Base-by-base conservation (phyloP, 352 stramenopile species). In the Globisporangium lucens region DNA sequence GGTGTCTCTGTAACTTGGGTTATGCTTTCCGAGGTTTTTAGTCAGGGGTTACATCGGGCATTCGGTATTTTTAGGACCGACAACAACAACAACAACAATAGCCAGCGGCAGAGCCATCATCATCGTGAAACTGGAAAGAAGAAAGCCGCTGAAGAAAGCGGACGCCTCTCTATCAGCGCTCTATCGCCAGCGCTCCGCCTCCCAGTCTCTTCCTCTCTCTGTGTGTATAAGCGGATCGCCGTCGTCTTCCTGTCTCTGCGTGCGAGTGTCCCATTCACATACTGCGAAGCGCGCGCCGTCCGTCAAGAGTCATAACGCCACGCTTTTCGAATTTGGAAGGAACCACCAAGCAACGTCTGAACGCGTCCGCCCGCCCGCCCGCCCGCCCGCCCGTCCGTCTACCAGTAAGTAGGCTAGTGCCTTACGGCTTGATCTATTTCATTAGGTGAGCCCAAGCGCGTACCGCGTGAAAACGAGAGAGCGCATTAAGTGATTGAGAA, bases 301-400 rank as follows among this genome's bases (percentile, higher is more conserved):
- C 2, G 30, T 6, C 30, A 6, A 33, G 3, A 33, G 24, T 33
- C 56, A 61, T 15, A 46, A 60, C 30, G 56, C n/a, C 56, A 61
- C 33, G 20, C 36, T 49, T 61, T 33, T 49, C 33, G 33, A 46
- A 20, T 61, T 49, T 61, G 56, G 33, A 61, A 61, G 36, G 56
- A 61, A 61, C 33, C n/a, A 17, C 20, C 13, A 38, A 38, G 35
- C 35, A 38, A 38, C 35, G 2, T 33, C 30, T 33, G 41, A 49
- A 49, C 41, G 43, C 43, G 43, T 51, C 15, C 41, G 41, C 8
- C 41, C 15, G 41, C 8, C 41, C 15, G 41, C n/a, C 15, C 41
- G 41, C 8, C 41, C 15, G 41, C 8, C 41, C 15, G 41, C n/a
- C 17, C 41, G 4, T 22, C 41, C 17, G 43, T 51, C 43, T 51